Percentiles rank a stretch among this genome's conserved stretches.
Evolutionary conservation across 2,329 filamentous ascomycete species (phyloP).

Genomic region (Colletotrichum graminicola): DNA sequence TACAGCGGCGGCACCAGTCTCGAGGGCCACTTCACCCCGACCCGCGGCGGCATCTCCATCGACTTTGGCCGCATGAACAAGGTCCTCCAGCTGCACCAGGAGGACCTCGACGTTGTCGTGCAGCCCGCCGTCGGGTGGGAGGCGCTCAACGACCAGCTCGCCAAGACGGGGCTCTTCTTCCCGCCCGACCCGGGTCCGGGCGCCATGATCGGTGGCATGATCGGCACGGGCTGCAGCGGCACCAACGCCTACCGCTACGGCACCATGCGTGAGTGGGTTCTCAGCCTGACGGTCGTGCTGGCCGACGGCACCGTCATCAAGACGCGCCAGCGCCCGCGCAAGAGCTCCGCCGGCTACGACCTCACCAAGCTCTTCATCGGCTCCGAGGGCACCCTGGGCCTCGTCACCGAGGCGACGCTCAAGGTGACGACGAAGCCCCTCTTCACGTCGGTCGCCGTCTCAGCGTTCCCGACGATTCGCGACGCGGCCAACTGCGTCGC

Average conservation of each 20-base stretch:
- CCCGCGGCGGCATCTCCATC: slow-evolving; percentile 84
- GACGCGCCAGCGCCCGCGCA: slow-evolving; percentile 87
- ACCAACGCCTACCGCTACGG: slow-evolving; percentile 94
- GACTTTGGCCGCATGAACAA: slow-evolving; percentile 90
- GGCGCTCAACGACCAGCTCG: slow-evolving; percentile 81
- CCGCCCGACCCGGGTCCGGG: slow-evolving; percentile 92
- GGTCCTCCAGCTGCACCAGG: slow-evolving; percentile 81
- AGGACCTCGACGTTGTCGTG: slow-evolving; percentile 81
- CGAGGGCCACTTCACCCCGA: slow-evolving; percentile 90
- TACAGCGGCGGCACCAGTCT: slow-evolving; percentile 91
- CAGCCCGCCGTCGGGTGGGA: slow-evolving; percentile 92
- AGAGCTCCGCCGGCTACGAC: slow-evolving; percentile 93
- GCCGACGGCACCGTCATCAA: slow-evolving; percentile 92
- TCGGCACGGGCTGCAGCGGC: slow-evolving; percentile 79
- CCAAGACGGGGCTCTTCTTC: slow-evolving; percentile 84
- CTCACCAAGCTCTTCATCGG: slow-evolving; percentile 91
- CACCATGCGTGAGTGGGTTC: slow-evolving; percentile 95
- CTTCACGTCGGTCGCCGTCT: slow-evolving; percentile 84
- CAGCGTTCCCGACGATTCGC: slow-evolving; percentile 69
- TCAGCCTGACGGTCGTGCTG: slow-evolving; percentile 87
- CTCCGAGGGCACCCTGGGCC: slow-evolving; percentile 89
- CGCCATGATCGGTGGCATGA: slow-evolving; percentile 92
- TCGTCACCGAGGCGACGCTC: slow-evolving; percentile 91
- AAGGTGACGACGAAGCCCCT: slow-evolving; percentile 87
- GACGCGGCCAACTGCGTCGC: slow-evolving; percentile 84